phyloP scores from a whole-genome alignment of 2,329 filamentous ascomycete species.

The Podosphaera xanthii region DNA sequence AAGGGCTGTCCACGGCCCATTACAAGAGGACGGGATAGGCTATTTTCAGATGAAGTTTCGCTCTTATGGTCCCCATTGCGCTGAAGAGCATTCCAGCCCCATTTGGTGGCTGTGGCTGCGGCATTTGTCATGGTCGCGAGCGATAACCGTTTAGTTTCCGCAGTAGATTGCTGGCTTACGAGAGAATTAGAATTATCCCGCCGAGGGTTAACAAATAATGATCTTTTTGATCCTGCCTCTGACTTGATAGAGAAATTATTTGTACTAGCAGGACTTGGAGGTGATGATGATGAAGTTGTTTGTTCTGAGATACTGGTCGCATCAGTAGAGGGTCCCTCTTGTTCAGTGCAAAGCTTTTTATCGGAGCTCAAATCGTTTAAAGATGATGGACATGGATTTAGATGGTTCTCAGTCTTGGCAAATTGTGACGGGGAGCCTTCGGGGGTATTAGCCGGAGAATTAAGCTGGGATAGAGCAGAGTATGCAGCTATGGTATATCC shows the following conservation, averaged over 20 bases:
- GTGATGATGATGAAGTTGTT: constrained; percentile 7
- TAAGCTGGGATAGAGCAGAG: constrained; percentile 32
- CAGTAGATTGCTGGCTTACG: constrained; percentile 8
- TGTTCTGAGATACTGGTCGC: constrained; percentile 4
- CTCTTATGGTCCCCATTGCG: constrained; percentile 20
- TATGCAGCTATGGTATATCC: constrained; percentile 45
- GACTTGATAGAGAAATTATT: constrained; percentile 20
- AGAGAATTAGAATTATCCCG: constrained; percentile 18
- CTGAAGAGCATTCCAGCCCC: constrained; percentile 34
- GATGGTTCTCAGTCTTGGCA: constrained; percentile 19
- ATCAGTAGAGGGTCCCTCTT: constrained; percentile 13
- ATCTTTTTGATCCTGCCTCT: constrained; percentile 20
- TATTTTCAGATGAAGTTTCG: constrained; percentile 15
- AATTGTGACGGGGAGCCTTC: constrained; percentile 21
- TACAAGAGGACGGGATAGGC: constrained; percentile 30
- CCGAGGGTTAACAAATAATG: constrained; percentile 15
- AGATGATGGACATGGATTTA: constrained; percentile 27
- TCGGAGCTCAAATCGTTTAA: constrained; percentile 24
- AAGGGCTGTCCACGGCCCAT: constrained; percentile 67
- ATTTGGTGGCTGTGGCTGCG: constrained; percentile 31
- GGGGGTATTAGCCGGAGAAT: constrained; percentile 27
- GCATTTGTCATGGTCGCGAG: constrained; percentile 31
- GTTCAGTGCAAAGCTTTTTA: constrained; percentile 14
- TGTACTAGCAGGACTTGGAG: constrained; percentile 16
- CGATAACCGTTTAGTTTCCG: constrained; percentile 24